These are phyloP conservation scores for Tirmania nivea DNA, from an alignment of 495 filamentous ascomycete species.

Conservation along the genomic window DNA sequence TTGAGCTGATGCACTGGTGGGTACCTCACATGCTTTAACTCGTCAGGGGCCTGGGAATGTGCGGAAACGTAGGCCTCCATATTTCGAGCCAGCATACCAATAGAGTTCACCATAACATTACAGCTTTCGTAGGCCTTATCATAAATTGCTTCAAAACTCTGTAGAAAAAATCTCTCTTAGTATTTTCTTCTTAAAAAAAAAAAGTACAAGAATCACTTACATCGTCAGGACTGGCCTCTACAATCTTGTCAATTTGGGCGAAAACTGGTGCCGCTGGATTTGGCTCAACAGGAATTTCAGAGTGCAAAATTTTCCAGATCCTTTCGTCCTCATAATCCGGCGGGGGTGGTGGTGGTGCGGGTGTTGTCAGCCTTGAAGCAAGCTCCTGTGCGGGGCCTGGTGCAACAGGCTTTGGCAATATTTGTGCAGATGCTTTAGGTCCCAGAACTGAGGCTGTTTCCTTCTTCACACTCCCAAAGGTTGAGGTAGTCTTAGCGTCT, in stretches of 20 bases:
- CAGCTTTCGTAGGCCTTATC: slow-evolving; percentile 79
- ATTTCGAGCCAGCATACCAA: slow-evolving; percentile 67
- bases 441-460: not conserved
- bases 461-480: not conserved
- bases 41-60: slow-evolving; percentile 32
- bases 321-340: slow-evolving; percentile 40
- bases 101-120: slow-evolving; percentile 85
- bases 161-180: slow-evolving; percentile 3
- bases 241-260: slow-evolving; percentile 45
- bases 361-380: not conserved
- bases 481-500: too few species aligned
- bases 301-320: slow-evolving; percentile 33
- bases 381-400: not conserved
- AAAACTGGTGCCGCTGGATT: slow-evolving; percentile 32
- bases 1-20: slow-evolving; percentile 34
- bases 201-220: slow-evolving; percentile 10
- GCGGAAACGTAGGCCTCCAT: slow-evolving; percentile 49
- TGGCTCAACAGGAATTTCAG: slow-evolving; percentile 26
- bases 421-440: not conserved
- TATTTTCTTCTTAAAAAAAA: not conserved
- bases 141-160: slow-evolving; percentile 39
- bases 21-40: slow-evolving; percentile 22
- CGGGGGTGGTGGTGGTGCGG: not conserved
- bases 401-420: not conserved
- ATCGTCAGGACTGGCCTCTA: slow-evolving; percentile 24